Conservation (phyloP, 495 filamentous ascomycete genomes). For the Penicillium mononematosum region DNA sequence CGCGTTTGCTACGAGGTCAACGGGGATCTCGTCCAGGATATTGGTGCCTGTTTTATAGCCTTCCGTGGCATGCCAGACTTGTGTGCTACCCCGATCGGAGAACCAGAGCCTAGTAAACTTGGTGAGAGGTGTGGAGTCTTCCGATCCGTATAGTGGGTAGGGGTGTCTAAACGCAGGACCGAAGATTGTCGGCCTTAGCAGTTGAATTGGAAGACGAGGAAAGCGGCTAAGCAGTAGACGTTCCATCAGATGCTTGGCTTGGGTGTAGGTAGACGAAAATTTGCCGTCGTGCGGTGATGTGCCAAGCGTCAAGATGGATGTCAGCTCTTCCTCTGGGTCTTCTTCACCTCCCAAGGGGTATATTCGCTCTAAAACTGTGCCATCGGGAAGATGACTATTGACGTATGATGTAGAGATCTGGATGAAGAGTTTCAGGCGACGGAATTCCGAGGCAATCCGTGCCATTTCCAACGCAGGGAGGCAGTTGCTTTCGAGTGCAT, state of each 20-base stretch:
- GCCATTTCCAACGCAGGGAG: constrained; percentile 38
- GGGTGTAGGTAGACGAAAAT: constrained; percentile 40
- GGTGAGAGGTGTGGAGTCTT: constrained; percentile 35
- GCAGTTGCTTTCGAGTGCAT: constrained; percentile 41
- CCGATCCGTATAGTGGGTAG: constrained; percentile 38
- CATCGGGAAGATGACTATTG: constrained; percentile 41
- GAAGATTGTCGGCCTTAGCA: constrained; percentile 45
- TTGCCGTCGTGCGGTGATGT: constrained; percentile 21
- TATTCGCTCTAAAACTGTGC: constrained; percentile 30
- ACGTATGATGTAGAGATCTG: constrained; percentile 39
- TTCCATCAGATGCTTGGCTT: constrained; percentile 44
- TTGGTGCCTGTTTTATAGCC: constrained; percentile 35
- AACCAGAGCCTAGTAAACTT: constrained; percentile 37
- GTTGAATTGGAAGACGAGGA: constrained; percentile 33
- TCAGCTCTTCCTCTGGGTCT: constrained; percentile 37
- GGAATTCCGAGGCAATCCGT: constrained; percentile 30
- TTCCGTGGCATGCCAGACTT: constrained; percentile 36
- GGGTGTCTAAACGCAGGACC: constrained; percentile 40
- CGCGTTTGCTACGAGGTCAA: constrained; percentile 43
- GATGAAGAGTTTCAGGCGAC: constrained; percentile 34
- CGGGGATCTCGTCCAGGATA: constrained; percentile 41
- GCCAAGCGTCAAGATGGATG: constrained; percentile 25
- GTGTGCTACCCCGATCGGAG: constrained; percentile 27
- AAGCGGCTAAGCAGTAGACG: constrained; percentile 32
- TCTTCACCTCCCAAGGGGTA: constrained; percentile 27